phyloP scores from a whole-genome alignment of 345 rosid genomes.

The Passiflora organensis region DNA sequence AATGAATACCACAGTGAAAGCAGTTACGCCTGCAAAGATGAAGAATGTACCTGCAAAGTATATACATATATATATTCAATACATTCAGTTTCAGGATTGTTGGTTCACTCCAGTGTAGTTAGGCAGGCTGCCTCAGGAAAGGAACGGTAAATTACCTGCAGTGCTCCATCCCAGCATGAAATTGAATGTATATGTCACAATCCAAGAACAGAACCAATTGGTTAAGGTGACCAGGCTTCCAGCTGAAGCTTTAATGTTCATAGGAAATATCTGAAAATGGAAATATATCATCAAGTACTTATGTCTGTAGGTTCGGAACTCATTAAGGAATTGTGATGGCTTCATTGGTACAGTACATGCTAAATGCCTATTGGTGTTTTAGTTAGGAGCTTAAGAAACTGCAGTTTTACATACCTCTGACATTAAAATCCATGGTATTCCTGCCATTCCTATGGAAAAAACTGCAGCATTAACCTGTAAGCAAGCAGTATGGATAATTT shows the following conservation, averaged over 20 bases:
- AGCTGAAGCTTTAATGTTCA: not conserved
- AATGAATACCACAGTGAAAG: not conserved
- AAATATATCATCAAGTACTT: not conserved
- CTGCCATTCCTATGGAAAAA: conserved; percentile 62
- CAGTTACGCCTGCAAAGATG: not conserved
- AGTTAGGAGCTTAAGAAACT: too few relatives aligned
- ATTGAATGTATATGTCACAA: conserved; percentile 4
- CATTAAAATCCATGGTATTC: conserved; percentile 75
- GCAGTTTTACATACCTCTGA: conserved; percentile 66
- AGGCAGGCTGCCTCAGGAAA: too few relatives aligned
- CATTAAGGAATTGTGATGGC: too few relatives aligned
- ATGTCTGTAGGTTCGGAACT: too few relatives aligned
- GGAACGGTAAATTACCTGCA: not conserved
- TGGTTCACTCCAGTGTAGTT: too few relatives aligned
- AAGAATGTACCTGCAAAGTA: conserved; percentile 10
- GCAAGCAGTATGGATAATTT: too few relatives aligned
- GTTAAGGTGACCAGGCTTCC: conserved; percentile 2
- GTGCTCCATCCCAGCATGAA: not conserved
- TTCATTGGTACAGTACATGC: too few relatives aligned
- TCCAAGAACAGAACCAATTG: conserved; percentile 1
- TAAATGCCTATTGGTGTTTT: too few relatives aligned
- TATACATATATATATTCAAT: too few relatives aligned
- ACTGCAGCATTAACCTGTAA: conserved; percentile 41
- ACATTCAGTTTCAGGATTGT: not conserved
- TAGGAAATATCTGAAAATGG: not conserved